These are phyloP conservation scores for Lagenaria siceraria DNA, from an alignment of 306 rosid genomes.

Conservation along the genomic window DNA sequence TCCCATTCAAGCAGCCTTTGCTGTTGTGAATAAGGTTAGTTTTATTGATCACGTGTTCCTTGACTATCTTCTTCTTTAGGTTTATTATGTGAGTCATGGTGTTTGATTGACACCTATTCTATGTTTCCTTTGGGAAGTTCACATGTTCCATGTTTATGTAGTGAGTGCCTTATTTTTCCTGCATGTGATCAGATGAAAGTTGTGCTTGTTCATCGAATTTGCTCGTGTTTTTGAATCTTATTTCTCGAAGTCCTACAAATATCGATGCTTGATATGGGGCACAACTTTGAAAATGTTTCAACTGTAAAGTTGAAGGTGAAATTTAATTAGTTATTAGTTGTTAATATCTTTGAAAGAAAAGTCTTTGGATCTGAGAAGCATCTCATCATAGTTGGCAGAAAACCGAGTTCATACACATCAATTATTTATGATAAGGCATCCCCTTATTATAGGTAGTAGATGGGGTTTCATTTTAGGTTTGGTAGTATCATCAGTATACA, in stretches of 20 bases:
- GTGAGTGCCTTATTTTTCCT: not conserved
- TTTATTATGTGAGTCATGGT: not conserved
- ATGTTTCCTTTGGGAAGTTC: not conserved
- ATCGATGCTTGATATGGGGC: not conserved
- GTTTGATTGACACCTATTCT: not conserved
- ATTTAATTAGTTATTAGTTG: not conserved
- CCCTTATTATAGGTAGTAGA: not conserved
- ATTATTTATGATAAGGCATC: not conserved
- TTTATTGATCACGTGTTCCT: not conserved
- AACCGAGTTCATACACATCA: not conserved
- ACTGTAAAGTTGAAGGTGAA: not conserved
- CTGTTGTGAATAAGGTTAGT: conserved; percentile 79
- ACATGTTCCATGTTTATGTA: conserved; percentile 8
- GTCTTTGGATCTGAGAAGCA: not conserved
- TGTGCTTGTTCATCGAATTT: not conserved
- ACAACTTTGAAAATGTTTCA: not conserved
- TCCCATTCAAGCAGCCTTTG: conserved; percentile 96
- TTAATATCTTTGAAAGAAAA: not conserved
- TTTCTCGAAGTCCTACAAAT: not conserved
- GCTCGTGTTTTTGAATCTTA: not conserved
- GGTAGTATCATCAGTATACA: not conserved
- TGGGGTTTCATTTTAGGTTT: not conserved
- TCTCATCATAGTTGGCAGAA: not conserved
- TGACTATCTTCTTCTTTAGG: not conserved
- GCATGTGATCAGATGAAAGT: not conserved